phyloP scores from a whole-genome alignment of 116 monocot genomes.

The Dioscorea cayenensis region DNA sequence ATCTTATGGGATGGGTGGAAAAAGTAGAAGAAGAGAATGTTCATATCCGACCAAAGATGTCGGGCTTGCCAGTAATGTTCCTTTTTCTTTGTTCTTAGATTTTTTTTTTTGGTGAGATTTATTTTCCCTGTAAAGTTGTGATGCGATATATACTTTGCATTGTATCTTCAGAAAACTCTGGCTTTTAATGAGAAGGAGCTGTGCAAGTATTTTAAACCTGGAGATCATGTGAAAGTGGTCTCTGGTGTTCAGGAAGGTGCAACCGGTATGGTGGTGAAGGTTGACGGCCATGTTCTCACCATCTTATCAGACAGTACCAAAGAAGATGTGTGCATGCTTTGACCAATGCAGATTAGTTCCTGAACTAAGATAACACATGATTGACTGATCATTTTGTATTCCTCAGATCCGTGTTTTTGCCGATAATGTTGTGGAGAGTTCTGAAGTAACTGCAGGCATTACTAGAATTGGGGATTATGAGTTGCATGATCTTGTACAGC shows the following conservation, averaged over 20 bases:
- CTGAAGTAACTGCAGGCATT: constrained; percentile 90
- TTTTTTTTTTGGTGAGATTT: background rate
- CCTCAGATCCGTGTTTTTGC: constrained; percentile 90
- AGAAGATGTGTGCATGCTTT: constrained; percentile 63
- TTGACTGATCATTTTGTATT: constrained; percentile 3
- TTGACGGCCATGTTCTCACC: constrained; percentile 88
- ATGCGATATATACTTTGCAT: constrained; percentile 1
- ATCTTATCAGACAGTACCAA: constrained; percentile 90
- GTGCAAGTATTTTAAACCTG: constrained; percentile 93
- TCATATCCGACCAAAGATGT: constrained; percentile 75
- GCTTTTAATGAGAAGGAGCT: constrained; percentile 92
- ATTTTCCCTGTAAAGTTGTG: background rate
- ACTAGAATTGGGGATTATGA: constrained; percentile 92
- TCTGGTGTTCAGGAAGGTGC: constrained; percentile 96
- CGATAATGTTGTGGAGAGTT: constrained; percentile 95
- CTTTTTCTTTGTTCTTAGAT: background rate
- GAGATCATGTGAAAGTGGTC: constrained; percentile 97
- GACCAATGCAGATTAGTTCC: background rate
- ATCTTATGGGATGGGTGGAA: constrained; percentile 94
- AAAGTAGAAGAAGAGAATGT: constrained; percentile 95
- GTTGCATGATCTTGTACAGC: constrained; percentile 89
- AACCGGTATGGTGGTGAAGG: constrained; percentile 99
- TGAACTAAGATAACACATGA: background rate
- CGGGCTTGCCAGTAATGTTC: constrained; percentile 60
- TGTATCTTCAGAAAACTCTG: constrained; percentile 63